Evolutionary conservation across 164 flowering plant species (phyloP).

Genomic region (Dillenia turbinata): DNA sequence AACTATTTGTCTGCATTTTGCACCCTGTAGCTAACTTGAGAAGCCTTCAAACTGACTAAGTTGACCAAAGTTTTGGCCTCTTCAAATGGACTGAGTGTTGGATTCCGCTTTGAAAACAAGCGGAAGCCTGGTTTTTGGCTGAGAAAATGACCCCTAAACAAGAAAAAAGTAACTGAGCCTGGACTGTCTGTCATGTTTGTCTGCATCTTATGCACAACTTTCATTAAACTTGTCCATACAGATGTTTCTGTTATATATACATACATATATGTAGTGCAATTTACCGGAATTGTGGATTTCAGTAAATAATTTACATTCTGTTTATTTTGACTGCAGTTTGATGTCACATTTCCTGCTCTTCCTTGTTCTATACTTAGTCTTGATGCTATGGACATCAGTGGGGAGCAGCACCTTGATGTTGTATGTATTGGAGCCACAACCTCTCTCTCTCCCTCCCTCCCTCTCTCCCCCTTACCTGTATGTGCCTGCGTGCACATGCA

Average conservation of each 20-base stretch:
- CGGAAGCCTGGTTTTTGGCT: background rate
- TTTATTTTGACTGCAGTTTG: conserved; percentile 53
- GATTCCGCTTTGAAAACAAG: too few species aligned
- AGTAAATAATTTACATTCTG: background rate
- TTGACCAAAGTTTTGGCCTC: too few species aligned
- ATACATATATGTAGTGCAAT: background rate
- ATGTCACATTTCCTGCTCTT: conserved; percentile 71
- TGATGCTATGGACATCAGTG: conserved; percentile 84
- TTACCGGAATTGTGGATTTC: background rate
- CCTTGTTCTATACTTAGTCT: conserved; percentile 72
- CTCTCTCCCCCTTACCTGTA: background rate
- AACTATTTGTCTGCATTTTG: too few species aligned
- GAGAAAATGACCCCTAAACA: background rate
- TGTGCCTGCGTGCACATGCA: background rate
- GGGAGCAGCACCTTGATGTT: conserved; percentile 79
- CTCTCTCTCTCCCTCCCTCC: too few species aligned
- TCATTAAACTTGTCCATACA: too few species aligned
- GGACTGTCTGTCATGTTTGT: too few species aligned
- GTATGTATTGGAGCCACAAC: conserved; percentile 28
- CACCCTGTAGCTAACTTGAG: too few species aligned
- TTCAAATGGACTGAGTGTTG: too few species aligned
- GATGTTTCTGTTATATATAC: background rate
- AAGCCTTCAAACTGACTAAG: too few species aligned
- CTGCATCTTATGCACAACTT: too few species aligned
- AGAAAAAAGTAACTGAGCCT: too few species aligned